A percentile compares a stretch with the other conserved stretches of the same genome.
These are phyloP conservation scores for Macrolepiota albuminosa DNA, from an alignment of 768 basidiomycete species.

Conservation along the genomic window DNA sequence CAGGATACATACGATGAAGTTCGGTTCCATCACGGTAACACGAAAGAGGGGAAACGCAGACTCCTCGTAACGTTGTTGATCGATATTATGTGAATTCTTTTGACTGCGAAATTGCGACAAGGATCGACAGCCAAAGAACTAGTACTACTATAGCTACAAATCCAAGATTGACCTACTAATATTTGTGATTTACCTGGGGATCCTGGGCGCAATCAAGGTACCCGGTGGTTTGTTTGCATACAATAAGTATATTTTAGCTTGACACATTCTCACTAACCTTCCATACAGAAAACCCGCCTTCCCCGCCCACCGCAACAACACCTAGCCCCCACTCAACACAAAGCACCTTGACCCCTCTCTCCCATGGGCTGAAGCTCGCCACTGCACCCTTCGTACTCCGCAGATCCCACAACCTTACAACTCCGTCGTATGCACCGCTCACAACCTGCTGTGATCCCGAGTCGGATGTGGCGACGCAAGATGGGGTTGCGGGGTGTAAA, in stretches of 20 bases:
- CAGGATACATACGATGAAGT: too few species aligned
- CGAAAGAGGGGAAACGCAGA: too few species aligned
- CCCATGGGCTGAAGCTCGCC: constrained; percentile 58
- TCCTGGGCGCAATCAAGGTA: too few species aligned
- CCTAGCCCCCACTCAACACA: constrained; percentile 54
- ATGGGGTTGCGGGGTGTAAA: constrained; percentile 62
- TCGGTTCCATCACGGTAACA: too few species aligned
- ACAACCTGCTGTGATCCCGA: constrained; percentile 47
- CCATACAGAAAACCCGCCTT: constrained; percentile 66
- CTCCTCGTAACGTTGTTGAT: too few species aligned
- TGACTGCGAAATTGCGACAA: too few species aligned
- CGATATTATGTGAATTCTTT: too few species aligned
- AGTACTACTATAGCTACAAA: too few species aligned
- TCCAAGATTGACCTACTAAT: too few species aligned
- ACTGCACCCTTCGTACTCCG: constrained; percentile 63
- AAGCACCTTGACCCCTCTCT: constrained; percentile 52
- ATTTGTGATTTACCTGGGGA: too few species aligned
- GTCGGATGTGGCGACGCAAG: constrained; percentile 38
- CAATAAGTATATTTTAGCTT: background rate
- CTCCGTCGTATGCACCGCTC: constrained; percentile 75
- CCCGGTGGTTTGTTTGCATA: background rate
- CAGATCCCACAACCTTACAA: constrained; percentile 75
- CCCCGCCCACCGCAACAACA: constrained; percentile 55
- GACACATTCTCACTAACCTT: constrained; percentile 25
- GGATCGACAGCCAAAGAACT: too few species aligned